Conservation (phyloP, 371 early-diverging fungal species). For the Dinochytrium kinnereticum region DNA sequence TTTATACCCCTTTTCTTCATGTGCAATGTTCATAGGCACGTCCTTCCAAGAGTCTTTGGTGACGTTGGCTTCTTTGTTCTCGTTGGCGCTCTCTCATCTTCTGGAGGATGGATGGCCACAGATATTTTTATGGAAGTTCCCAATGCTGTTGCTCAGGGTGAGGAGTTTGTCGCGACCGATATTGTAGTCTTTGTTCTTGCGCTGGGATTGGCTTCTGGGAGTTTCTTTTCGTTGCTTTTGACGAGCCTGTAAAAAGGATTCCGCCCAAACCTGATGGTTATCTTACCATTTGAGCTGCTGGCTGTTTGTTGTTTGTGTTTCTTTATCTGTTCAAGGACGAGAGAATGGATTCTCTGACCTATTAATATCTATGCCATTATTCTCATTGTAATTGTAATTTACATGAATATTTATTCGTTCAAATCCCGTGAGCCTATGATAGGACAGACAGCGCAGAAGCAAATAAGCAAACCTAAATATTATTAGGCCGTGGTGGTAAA, state of each 20-base stretch:
- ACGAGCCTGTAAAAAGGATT: neutral
- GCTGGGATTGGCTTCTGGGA: constrained; percentile 24
- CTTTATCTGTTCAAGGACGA: too few relatives aligned
- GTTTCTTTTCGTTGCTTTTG: neutral
- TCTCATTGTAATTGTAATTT: too few relatives aligned
- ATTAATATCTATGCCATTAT: too few relatives aligned
- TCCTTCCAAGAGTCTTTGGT: constrained; percentile 25
- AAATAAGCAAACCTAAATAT: neutral
- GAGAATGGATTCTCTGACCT: too few relatives aligned
- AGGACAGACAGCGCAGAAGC: too few relatives aligned
- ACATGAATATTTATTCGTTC: too few relatives aligned
- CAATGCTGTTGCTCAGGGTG: neutral
- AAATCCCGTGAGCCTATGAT: too few relatives aligned
- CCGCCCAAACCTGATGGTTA: too few relatives aligned
- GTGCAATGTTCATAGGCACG: constrained; percentile 22
- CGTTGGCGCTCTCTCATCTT: neutral
- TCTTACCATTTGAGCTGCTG: too few relatives aligned
- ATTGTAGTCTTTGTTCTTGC: constrained; percentile 16
- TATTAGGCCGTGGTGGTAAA: constrained; percentile 5
- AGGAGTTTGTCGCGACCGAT: constrained; percentile 20
- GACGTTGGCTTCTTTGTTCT: constrained; percentile 22
- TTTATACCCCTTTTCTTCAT: constrained; percentile 30
- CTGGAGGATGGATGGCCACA: constrained; percentile 32
- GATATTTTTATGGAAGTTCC: constrained; percentile 23
- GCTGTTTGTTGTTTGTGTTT: too few relatives aligned